Conservation (phyloP, 257 asterid genomes). For the Jasminum sambac region DNA sequence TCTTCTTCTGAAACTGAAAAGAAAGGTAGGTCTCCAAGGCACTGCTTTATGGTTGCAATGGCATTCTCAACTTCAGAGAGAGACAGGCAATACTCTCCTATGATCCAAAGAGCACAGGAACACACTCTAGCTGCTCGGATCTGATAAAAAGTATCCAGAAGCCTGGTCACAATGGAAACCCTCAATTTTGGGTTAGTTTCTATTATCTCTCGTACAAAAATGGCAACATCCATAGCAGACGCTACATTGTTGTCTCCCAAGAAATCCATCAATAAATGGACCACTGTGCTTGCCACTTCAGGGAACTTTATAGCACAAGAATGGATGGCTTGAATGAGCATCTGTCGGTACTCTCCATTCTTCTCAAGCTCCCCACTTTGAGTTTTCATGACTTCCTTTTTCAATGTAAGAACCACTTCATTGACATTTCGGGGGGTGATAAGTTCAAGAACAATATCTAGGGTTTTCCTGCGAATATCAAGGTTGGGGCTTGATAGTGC, state of each 20-base stretch:
- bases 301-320: slow-evolving; percentile 94
- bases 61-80: slow-evolving; percentile 92
- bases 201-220: slow-evolving; percentile 88
- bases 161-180: slow-evolving; percentile 84
- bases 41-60: slow-evolving; percentile 82
- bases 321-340: slow-evolving; percentile 98
- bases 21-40: slow-evolving; percentile 91
- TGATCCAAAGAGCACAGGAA: slow-evolving; percentile 94
- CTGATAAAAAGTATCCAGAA: slow-evolving; percentile 88
- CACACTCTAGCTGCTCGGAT: slow-evolving; percentile 92
- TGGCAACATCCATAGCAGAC: slow-evolving; percentile 83
- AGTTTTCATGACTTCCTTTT: slow-evolving; percentile 96
- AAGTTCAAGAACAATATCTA: slow-evolving; percentile 91
- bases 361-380: slow-evolving; percentile 91
- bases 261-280: slow-evolving; percentile 94
- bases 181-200: slow-evolving; percentile 88
- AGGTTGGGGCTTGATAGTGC: slow-evolving; percentile 90
- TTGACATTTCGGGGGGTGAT: slow-evolving; percentile 81
- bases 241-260: slow-evolving; percentile 93
- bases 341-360: slow-evolving; percentile 89
- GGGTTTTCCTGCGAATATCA: slow-evolving; percentile 84
- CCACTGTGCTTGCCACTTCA: slow-evolving; percentile 96
- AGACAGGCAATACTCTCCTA: slow-evolving; percentile 84
- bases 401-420: slow-evolving; percentile 85
- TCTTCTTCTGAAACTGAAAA: slow-evolving; percentile 78